phyloP scores from a whole-genome alignment of 441 rosid species.

The Isatis lusitanica region DNA sequence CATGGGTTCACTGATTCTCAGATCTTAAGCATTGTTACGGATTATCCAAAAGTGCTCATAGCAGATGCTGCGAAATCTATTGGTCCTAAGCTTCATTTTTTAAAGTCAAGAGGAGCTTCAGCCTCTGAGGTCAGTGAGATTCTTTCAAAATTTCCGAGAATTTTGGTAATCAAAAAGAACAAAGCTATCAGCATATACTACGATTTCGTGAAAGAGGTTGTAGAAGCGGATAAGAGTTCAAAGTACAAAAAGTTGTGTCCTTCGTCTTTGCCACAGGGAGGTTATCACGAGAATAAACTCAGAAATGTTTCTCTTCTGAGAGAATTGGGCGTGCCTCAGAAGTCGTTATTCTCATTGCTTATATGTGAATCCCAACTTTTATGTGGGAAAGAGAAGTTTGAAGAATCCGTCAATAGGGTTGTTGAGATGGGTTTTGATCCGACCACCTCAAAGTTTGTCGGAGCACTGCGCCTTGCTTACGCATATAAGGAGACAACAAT shows the following conservation, averaged over 20 bases:
- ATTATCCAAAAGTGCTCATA: constrained; percentile 25
- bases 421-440: background rate
- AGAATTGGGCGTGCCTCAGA: background rate
- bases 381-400: background rate
- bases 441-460: background rate
- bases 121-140: constrained; percentile 9
- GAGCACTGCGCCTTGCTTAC: constrained; percentile 5
- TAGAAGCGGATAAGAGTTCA: background rate
- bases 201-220: constrained; percentile 5
- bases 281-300: too few relatives aligned
- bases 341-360: background rate
- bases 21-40: constrained; percentile 23
- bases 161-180: background rate
- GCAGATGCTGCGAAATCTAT: constrained; percentile 6
- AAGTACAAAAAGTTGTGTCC: too few relatives aligned
- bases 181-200: background rate
- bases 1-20: constrained; percentile 3
- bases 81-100: constrained; percentile 35
- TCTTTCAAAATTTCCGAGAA: background rate
- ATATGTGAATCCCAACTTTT: background rate
- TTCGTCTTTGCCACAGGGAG: background rate
- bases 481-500: background rate
- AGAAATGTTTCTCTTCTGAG: background rate
- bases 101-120: constrained; percentile 36
- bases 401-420: background rate